Evolutionary conservation across 2,329 filamentous ascomycete species (phyloP).

Genomic region (Penicillium sp.): DNA sequence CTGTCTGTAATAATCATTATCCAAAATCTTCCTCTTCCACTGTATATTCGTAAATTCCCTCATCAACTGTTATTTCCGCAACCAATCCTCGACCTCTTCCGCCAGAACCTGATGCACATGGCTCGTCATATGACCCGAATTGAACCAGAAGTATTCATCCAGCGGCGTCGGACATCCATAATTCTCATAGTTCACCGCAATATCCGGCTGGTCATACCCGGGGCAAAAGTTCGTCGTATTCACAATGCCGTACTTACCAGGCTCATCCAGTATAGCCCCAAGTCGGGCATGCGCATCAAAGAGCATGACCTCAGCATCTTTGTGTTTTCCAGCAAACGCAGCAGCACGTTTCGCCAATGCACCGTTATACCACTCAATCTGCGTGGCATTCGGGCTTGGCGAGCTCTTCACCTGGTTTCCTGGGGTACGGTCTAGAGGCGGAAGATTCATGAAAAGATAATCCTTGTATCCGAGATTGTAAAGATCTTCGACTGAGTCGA

Average conservation of each 20-base stretch:
- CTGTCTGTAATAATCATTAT: slow-evolving; percentile 5
- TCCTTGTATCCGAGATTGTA: slow-evolving; percentile 47
- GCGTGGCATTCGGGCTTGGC: slow-evolving; percentile 48
- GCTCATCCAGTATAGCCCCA: slow-evolving; percentile 46
- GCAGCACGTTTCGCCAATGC: slow-evolving; percentile 38
- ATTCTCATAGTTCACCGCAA: slow-evolving; percentile 42
- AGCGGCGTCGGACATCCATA: slow-evolving; percentile 50
- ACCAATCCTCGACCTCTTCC: slow-evolving; percentile 15
- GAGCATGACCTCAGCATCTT: slow-evolving; percentile 40
- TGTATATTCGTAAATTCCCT: no score
- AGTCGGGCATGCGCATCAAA: slow-evolving; percentile 50
- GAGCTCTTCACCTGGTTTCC: slow-evolving; percentile 35
- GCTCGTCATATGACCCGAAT: slow-evolving; percentile 50
- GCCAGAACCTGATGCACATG: slow-evolving; percentile 45
- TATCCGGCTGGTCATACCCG: slow-evolving; percentile 50
- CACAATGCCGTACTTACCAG: slow-evolving; percentile 44
- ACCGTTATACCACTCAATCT: slow-evolving; percentile 49
- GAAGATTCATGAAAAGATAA: slow-evolving; percentile 55
- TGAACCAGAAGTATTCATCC: slow-evolving; percentile 52
- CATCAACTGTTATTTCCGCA: slow-evolving; percentile 12
- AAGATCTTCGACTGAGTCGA: slow-evolving; percentile 44
- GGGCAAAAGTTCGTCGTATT: slow-evolving; percentile 51
- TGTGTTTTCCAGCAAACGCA: slow-evolving; percentile 35
- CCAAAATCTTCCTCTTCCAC: neutral
- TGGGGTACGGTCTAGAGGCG: slow-evolving; percentile 51